These are phyloP conservation scores for Massarina eburnea DNA, from an alignment of 2,329 filamentous ascomycete genomes.

Conservation along the genomic window DNA sequence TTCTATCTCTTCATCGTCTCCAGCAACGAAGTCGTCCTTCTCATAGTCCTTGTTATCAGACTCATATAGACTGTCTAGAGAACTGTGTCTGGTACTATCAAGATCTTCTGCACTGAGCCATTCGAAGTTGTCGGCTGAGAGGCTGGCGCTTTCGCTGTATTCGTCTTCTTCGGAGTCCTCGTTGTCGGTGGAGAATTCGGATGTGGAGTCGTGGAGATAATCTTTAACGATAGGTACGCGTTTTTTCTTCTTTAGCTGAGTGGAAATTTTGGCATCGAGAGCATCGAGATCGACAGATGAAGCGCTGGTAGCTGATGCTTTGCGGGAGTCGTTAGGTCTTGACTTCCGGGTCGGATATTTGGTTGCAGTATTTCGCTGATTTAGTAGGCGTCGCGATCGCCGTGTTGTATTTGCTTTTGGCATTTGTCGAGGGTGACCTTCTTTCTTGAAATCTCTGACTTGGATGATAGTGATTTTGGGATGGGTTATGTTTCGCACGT, in stretches of 20 bases:
- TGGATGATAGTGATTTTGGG: not conserved
- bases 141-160: not conserved
- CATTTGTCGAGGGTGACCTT: not conserved
- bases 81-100: not conserved
- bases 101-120: conserved; percentile 6
- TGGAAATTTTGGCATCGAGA: not conserved
- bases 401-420: not conserved
- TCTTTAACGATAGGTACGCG: not conserved
- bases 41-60: conserved; percentile 15
- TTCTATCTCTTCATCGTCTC: conserved; percentile 5
- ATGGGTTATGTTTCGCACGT: not conserved
- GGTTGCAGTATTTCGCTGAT: not conserved
- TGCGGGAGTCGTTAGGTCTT: not conserved
- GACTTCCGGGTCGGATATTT: not conserved
- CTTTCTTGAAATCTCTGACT: not conserved
- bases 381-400: not conserved
- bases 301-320: not conserved
- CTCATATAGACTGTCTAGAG: conserved; percentile 12
- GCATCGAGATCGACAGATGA: not conserved
- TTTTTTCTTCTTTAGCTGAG: not conserved
- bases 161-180: not conserved
- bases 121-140: conserved; percentile 10
- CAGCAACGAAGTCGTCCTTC: conserved; percentile 15
- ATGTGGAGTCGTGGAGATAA: not conserved
- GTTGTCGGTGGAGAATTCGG: not conserved